A percentile compares a stretch with the other conserved stretches of the same genome.
phyloP scores from a whole-genome alignment of 768 basidiomycete species.

The Naematelia aurantialba region DNA sequence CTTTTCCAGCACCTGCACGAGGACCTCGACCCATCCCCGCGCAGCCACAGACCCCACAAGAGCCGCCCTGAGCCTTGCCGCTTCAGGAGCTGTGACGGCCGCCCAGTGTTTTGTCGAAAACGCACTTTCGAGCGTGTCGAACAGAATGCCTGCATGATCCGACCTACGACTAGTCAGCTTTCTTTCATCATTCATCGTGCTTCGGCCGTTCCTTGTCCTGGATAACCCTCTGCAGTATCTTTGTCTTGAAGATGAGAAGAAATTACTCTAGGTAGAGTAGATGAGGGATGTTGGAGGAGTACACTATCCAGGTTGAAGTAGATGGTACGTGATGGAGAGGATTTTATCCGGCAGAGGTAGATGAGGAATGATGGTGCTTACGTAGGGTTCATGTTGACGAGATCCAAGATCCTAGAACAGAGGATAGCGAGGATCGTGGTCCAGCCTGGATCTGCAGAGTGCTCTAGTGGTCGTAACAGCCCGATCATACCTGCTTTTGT shows the following conservation, averaged over 20 bases:
- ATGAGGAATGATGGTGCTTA: no score
- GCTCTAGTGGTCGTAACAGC: slow-evolving; percentile 1
- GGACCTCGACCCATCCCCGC: slow-evolving; percentile 32
- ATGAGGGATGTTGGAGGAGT: no score
- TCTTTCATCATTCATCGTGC: no score
- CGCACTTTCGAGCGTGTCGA: slow-evolving; percentile 24
- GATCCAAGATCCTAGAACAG: slow-evolving; percentile 11
- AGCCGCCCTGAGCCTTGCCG: slow-evolving; percentile 5
- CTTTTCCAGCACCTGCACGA: slow-evolving; percentile 26
- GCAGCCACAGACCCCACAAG: background rate
- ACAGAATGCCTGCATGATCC: slow-evolving; percentile 1
- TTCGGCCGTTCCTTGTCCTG: no score
- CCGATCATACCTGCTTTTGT: background rate
- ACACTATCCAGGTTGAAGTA: no score
- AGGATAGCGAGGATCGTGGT: slow-evolving; percentile 5
- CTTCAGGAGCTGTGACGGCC: background rate
- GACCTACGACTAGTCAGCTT: slow-evolving; percentile 13
- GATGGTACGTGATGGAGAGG: no score
- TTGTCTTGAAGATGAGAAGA: no score
- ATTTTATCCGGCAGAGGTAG: no score
- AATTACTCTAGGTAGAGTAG: no score
- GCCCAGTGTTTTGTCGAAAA: slow-evolving; percentile 7
- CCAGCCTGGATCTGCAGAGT: slow-evolving; percentile 9
- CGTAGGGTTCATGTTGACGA: slow-evolving; percentile 14
- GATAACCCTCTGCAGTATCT: no score